Conservation (phyloP, 495 filamentous ascomycete genomes). For the Glonium stellatum region DNA sequence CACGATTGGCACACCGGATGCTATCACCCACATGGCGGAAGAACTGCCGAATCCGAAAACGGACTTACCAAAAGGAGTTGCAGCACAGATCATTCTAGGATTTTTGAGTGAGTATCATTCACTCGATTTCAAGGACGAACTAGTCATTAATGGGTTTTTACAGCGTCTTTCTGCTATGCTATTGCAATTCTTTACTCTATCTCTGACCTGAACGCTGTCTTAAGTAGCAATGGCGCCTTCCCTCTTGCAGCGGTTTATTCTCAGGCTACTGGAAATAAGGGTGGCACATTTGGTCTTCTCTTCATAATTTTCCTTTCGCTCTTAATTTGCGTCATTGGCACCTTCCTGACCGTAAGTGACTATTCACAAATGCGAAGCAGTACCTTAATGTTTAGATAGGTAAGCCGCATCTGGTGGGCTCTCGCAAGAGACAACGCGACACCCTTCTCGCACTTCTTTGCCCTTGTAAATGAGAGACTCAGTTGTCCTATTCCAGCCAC, state of each 20-base stretch:
- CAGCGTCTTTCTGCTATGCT: conserved; percentile 60
- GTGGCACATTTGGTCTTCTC: conserved; percentile 57
- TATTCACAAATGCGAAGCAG: too few relatives aligned
- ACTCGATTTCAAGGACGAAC: not conserved
- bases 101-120: conserved; percentile 41
- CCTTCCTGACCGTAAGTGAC: conserved; percentile 54
- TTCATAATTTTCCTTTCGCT: conserved; percentile 61
- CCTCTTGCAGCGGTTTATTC: conserved; percentile 71
- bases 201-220: conserved; percentile 53
- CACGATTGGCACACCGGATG: conserved; percentile 72
- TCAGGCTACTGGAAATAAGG: conserved; percentile 61
- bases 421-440: conserved; percentile 67
- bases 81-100: conserved; percentile 42
- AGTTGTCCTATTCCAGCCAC: conserved; percentile 61
- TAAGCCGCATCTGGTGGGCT: conserved; percentile 68
- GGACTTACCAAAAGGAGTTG: conserved; percentile 53
- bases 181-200: conserved; percentile 69
- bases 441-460: conserved; percentile 45
- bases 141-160: not conserved
- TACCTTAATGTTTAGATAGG: too few relatives aligned
- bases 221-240: conserved; percentile 49
- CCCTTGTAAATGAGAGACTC: conserved; percentile 41
- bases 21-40: conserved; percentile 68
- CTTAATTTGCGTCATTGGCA: conserved; percentile 58
- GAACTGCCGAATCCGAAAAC: conserved; percentile 62